Percentiles rank a stretch among this genome's conserved stretches.
Conservation (phyloP, 441 rosid species). For the Erodium trifolium region DNA sequence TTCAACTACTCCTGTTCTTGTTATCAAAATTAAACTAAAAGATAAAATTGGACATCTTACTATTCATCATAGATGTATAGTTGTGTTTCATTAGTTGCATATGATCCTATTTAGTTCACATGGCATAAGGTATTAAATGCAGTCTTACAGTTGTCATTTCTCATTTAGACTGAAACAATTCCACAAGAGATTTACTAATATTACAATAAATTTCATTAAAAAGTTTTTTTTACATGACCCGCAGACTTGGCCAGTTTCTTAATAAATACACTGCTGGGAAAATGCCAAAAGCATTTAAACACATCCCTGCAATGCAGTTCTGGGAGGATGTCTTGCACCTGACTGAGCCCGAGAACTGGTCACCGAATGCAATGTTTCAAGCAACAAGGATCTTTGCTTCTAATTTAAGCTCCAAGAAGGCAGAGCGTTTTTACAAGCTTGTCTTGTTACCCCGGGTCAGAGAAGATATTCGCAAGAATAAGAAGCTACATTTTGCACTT, state of each 20-base stretch:
- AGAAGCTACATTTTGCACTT: conserved; percentile 70
- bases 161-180: not conserved
- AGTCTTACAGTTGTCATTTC: not conserved
- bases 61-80: not conserved
- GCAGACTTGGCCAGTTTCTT: conserved; percentile 69
- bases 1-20: conserved; percentile 6
- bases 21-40: not conserved
- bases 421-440: conserved; percentile 58
- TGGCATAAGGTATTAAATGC: not conserved
- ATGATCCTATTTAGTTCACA: not conserved
- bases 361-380: conserved; percentile 79
- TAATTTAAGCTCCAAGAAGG: conserved; percentile 57
- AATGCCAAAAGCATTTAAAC: conserved; percentile 77
- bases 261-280: conserved; percentile 74
- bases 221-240: conserved; percentile 12
- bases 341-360: conserved; percentile 91
- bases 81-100: not conserved
- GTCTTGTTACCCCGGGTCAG: conserved; percentile 87
- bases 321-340: conserved; percentile 85
- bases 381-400: conserved; percentile 82
- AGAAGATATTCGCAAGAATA: conserved; percentile 72
- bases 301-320: conserved; percentile 53
- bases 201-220: not conserved
- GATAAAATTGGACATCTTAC: not conserved
- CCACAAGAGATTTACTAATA: not conserved